Conservation (phyloP, 2,329 filamentous ascomycete genomes). For the Colletotrichum endophyticum region DNA sequence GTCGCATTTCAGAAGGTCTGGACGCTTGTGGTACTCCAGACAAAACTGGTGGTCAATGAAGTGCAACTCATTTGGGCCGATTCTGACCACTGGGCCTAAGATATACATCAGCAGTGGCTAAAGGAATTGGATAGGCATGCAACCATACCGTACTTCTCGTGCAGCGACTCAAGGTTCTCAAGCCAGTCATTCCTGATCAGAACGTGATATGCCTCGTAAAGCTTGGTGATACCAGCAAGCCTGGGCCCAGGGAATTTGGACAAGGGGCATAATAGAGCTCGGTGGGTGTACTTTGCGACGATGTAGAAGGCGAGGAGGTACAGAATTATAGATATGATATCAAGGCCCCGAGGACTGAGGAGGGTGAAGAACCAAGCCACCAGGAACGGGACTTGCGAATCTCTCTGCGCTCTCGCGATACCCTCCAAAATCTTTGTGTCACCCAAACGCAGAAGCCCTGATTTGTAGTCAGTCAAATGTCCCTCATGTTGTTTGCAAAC, state of each 20-base stretch:
- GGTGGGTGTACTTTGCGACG: not conserved
- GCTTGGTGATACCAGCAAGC: constrained; percentile 6
- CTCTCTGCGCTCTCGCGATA: not conserved
- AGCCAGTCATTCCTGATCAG: constrained; percentile 21
- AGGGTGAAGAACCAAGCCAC: not conserved
- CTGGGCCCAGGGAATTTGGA: constrained; percentile 11
- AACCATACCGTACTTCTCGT: constrained; percentile 7
- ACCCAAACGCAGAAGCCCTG: not conserved
- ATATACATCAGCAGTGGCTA: not conserved
- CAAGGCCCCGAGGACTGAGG: not conserved
- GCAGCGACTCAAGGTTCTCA: constrained; percentile 14
- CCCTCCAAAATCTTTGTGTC: not conserved
- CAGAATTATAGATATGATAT: not conserved
- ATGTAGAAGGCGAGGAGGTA: not conserved
- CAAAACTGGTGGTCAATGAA: constrained; percentile 19
- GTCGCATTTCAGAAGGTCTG: constrained; percentile 18
- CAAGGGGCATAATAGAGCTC: constrained; percentile 3
- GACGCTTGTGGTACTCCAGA: constrained; percentile 19
- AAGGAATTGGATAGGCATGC: not conserved
- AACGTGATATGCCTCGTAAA: constrained; percentile 23
- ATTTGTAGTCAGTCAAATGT: not conserved
- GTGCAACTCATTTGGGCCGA: constrained; percentile 22
- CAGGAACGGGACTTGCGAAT: not conserved
- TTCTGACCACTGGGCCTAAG: constrained; percentile 16
- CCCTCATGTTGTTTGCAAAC: no score